Conservation (phyloP, 441 rosid genomes). For the Omphalea diandra region DNA sequence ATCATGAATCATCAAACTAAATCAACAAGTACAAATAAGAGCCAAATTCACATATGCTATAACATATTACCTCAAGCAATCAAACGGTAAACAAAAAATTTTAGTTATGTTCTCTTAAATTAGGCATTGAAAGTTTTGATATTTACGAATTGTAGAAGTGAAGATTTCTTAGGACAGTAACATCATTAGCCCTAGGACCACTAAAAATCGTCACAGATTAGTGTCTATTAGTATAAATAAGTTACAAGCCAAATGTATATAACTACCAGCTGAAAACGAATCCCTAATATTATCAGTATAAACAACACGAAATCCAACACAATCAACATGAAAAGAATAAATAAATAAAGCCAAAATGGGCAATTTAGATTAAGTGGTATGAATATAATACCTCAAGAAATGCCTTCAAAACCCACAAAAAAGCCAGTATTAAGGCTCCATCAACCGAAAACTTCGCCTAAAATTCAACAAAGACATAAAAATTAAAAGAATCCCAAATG, state of each 20-base stretch:
- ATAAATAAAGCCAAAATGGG: not conserved
- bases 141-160: too few relatives aligned
- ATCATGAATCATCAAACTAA: not conserved
- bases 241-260: too few relatives aligned
- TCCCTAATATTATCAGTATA: not conserved
- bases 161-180: too few relatives aligned
- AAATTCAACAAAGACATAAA: not conserved
- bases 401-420: slow-evolving; percentile 85
- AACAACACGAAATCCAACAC: not conserved
- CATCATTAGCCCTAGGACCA: too few relatives aligned
- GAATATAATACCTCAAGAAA: slow-evolving; percentile 66
- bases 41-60: too few relatives aligned
- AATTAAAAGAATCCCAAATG: not conserved
- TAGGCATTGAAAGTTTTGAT: too few relatives aligned
- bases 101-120: too few relatives aligned
- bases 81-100: not conserved
- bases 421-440: slow-evolving; percentile 72
- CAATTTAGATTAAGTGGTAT: not conserved
- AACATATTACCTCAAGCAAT: not conserved
- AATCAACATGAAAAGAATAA: not conserved
- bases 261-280: not conserved
- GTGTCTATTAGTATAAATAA: too few relatives aligned
- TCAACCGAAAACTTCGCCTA: slow-evolving; percentile 86
- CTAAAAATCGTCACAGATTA: too few relatives aligned
- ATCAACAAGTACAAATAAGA: not conserved